Evolutionary conservation across 805 yeast species (phyloP), one percentile per base, ranked within the genome.

Genomic region (Peterozyma xylosa): DNA sequence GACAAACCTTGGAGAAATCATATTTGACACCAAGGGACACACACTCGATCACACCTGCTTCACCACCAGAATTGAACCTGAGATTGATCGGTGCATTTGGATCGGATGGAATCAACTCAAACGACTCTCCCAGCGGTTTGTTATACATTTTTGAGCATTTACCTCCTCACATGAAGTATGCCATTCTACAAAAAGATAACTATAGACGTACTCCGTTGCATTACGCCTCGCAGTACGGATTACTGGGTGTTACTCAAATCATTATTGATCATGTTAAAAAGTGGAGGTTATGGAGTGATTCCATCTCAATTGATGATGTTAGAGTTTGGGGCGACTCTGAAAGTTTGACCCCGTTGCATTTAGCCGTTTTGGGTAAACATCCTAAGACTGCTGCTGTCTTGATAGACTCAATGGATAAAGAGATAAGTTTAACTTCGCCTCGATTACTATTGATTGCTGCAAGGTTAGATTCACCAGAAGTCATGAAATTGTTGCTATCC

Each of bases 201-300:
- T 86, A 87, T 57, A 71, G 71, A 48, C 73, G 96, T 48, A 85
- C 96, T 0, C 96, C 97, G 0, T 66, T 91, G 44, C 97, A 91
- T 63, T 90, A 90, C 59, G 82, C 95, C 15, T 81, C 93, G 2
- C 93, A 87, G 53, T 88, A 80, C 59, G 97, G 97, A 0, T 68
- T 90, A 45, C 77, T 74, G 45, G 77, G 75, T 42, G 78, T 82
- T 33, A 70, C 87, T 2, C 64, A 66, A 11, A 68, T 78, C 21
- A 68, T 90, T 30, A 64, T 89, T 13, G 69, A 70, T 33, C 73
- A 70, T 52, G 58, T 86, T 46, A 63, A 67, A 45, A 62, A 72
- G 37, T 85, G 95, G 91, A 63, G 67, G 2, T 70, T 79, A 42
- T 73, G 79, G 67, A 68, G 73, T 49, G 60, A 66, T 2, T 53